phyloP scores from a whole-genome alignment of 352 stramenopile species.

The Globisporangium solare region DNA sequence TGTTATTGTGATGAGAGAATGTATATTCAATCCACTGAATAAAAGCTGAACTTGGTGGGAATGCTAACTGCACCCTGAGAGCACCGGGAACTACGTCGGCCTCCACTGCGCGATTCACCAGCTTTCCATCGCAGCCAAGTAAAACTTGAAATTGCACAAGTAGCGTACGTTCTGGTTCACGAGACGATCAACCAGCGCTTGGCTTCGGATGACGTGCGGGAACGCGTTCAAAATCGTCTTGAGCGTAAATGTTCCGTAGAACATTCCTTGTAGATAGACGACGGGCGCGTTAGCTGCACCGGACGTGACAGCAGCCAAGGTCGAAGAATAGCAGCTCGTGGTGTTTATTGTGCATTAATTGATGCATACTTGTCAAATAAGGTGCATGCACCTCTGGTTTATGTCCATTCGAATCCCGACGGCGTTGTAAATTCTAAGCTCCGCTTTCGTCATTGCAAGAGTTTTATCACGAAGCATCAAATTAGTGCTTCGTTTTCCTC shows the following conservation, averaged over 20 bases:
- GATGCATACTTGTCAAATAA: too few relatives aligned
- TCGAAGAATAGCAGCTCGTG: not conserved
- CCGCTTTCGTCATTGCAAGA: too few relatives aligned
- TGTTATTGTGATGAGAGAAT: too few relatives aligned
- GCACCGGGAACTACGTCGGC: not conserved
- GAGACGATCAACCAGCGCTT: not conserved
- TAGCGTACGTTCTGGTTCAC: not conserved
- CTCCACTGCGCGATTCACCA: not conserved
- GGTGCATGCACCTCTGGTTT: too few relatives aligned
- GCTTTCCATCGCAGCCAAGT: not conserved
- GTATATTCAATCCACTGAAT: too few relatives aligned
- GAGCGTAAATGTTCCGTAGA: not conserved
- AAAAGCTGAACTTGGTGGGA: too few relatives aligned
- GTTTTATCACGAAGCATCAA: too few relatives aligned
- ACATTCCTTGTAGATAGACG: constrained; percentile 1
- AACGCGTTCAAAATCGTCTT: not conserved
- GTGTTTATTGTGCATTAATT: not conserved
- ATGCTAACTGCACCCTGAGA: too few relatives aligned
- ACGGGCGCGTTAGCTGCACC: not conserved
- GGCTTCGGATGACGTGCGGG: not conserved
- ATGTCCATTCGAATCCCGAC: too few relatives aligned
- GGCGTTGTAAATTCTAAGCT: too few relatives aligned
- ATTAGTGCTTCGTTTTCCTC: too few relatives aligned
- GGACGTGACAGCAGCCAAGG: not conserved
- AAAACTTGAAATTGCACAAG: not conserved